Conservation (phyloP, 129 eudicot species). For the Oenanthe sinensis region DNA sequence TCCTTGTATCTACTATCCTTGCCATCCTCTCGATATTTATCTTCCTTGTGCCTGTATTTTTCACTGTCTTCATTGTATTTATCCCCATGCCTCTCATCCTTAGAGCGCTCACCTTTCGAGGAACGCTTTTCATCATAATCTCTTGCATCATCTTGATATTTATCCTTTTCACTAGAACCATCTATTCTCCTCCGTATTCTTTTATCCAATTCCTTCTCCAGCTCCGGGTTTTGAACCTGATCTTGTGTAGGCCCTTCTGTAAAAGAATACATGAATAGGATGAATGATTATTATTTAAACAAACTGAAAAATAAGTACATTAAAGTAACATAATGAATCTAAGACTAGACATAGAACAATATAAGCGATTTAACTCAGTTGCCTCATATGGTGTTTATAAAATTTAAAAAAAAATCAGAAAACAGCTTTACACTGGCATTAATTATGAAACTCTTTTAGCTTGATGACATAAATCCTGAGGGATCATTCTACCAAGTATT, state of each 20-base stretch:
- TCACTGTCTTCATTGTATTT: slow-evolving; percentile 40
- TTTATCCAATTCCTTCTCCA: slow-evolving; percentile 70
- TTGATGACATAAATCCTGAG: background rate
- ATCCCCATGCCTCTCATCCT: slow-evolving; percentile 36
- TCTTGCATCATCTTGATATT: slow-evolving; percentile 32
- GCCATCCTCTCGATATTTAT: slow-evolving; percentile 50
- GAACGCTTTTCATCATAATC: slow-evolving; percentile 44
- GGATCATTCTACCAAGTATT: background rate
- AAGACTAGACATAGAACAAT: background rate
- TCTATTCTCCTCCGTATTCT: slow-evolving; percentile 64
- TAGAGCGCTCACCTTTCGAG: slow-evolving; percentile 38
- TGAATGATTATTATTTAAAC: background rate
- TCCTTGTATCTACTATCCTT: slow-evolving; percentile 40
- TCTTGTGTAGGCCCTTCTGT: slow-evolving; percentile 54
- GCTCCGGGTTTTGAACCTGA: slow-evolving; percentile 57
- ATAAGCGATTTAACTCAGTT: background rate
- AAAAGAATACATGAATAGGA: background rate
- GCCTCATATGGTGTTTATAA: background rate
- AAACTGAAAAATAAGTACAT: background rate
- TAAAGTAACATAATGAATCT: background rate
- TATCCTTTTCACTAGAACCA: slow-evolving; percentile 47
- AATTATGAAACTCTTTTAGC: background rate
- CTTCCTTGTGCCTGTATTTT: slow-evolving; percentile 42
- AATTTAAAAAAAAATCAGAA: background rate
- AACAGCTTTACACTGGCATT: background rate